Percentiles rank a stretch among this genome's conserved stretches.
Evolutionary conservation across 2,329 filamentous ascomycete genomes (phyloP).

Genomic region (Pyrenophora graminea): DNA sequence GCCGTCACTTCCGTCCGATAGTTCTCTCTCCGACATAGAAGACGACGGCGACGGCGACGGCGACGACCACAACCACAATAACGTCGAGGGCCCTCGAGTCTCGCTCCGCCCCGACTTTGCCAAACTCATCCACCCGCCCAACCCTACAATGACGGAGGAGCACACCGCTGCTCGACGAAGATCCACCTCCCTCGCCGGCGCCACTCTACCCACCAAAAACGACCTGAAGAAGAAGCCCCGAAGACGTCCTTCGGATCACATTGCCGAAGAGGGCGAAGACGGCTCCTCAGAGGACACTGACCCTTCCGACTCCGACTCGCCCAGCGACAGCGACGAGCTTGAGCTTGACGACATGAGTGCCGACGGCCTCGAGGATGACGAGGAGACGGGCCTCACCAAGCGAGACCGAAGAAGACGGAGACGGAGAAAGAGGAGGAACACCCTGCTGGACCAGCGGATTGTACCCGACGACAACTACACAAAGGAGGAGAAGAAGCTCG

Average conservation of each 20-base stretch:
- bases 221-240: slow-evolving; percentile 32
- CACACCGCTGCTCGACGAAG: slow-evolving; percentile 36
- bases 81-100: slow-evolving; percentile 22
- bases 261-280: slow-evolving; percentile 42
- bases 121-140: slow-evolving; percentile 38
- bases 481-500: slow-evolving; percentile 74
- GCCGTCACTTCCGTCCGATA: slow-evolving; percentile 40
- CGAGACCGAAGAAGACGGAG: slow-evolving; percentile 71
- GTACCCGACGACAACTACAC: slow-evolving; percentile 57
- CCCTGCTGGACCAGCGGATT: slow-evolving; percentile 73
- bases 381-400: slow-evolving; percentile 83
- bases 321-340: slow-evolving; percentile 55
- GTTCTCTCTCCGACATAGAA: slow-evolving; percentile 30
- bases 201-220: slow-evolving; percentile 26
- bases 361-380: slow-evolving; percentile 77
- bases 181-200: slow-evolving; percentile 42
- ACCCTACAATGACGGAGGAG: slow-evolving; percentile 39
- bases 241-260: slow-evolving; percentile 37
- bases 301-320: slow-evolving; percentile 36
- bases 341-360: slow-evolving; percentile 65
- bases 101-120: slow-evolving; percentile 28
- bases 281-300: slow-evolving; percentile 30
- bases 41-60: slow-evolving; percentile 22
- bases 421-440: slow-evolving; percentile 69
- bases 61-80: neutral